Conservation (phyloP, 2,329 filamentous ascomycete species). For the Colletotrichum sp. region DNA sequence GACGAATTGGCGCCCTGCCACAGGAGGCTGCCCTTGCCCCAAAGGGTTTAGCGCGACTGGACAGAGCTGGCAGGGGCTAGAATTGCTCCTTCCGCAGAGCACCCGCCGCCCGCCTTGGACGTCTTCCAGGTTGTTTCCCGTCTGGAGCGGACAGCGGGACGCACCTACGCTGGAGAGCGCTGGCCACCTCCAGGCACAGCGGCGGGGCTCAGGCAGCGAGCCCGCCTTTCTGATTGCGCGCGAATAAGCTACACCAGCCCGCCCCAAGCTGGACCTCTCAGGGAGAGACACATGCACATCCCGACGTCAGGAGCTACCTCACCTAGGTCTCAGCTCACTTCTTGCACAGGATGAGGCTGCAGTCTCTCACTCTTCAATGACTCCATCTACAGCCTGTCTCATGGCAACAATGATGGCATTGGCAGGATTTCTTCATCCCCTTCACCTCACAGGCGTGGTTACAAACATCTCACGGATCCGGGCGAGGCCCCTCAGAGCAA, state of each 20-base stretch:
- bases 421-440: not conserved
- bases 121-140: not conserved
- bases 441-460: not conserved
- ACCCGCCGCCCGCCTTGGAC: not conserved
- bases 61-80: constrained; percentile 11
- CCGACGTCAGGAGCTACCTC: not conserved
- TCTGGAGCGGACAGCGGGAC: not conserved
- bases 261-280: constrained; percentile 18
- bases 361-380: not conserved
- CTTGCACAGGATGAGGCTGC: not conserved
- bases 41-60: constrained; percentile 9
- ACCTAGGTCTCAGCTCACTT: not conserved
- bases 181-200: constrained; percentile 8
- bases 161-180: not conserved
- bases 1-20: constrained; percentile 24
- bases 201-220: constrained; percentile 8
- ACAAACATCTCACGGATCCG: not conserved
- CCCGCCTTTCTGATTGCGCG: not conserved
- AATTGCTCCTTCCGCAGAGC: constrained; percentile 8
- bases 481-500: not conserved
- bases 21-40: constrained; percentile 10
- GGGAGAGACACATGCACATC: constrained; percentile 13
- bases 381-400: not conserved
- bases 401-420: not conserved
- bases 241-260: not conserved